Evolutionary conservation across 1,284 basidiomycete genomes (phyloP).

Genomic region (Puccinia horiana): DNA sequence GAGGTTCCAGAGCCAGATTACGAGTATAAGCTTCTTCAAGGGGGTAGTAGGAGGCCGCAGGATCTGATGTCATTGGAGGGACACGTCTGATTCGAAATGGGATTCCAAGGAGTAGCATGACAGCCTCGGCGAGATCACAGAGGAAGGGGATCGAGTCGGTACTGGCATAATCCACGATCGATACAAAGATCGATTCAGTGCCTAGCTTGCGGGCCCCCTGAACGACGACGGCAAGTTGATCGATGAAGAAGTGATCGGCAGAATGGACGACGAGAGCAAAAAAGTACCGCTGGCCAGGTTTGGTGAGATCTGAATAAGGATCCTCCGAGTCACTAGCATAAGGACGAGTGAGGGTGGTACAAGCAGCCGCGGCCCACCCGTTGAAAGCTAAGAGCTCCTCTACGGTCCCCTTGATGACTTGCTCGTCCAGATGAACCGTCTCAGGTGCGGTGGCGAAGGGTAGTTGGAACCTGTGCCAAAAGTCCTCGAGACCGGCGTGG

Average conservation of each 20-base stretch:
- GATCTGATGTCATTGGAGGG: slow-evolving; percentile 81
- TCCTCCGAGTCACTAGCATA: slow-evolving; percentile 84
- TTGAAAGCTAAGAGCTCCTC: slow-evolving; percentile 87
- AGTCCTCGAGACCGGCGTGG: slow-evolving; percentile 74
- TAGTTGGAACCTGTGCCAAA: slow-evolving; percentile 84
- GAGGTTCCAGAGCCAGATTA: slow-evolving; percentile 83
- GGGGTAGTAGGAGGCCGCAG: slow-evolving; percentile 83
- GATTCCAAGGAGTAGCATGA: slow-evolving; percentile 82
- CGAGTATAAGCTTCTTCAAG: slow-evolving; percentile 87
- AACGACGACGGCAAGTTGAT: slow-evolving; percentile 91
- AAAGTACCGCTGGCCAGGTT: slow-evolving; percentile 81
- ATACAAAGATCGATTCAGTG: slow-evolving; percentile 83
- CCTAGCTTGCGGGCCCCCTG: slow-evolving; percentile 86
- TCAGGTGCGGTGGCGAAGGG: slow-evolving; percentile 69
- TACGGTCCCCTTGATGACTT: slow-evolving; percentile 79
- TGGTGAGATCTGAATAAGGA: slow-evolving; percentile 80
- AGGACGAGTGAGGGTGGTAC: slow-evolving; percentile 81
- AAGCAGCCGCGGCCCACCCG: slow-evolving; percentile 98
- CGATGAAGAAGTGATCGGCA: slow-evolving; percentile 93
- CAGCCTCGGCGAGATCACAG: slow-evolving; percentile 85
- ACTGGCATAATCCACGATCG: slow-evolving; percentile 91
- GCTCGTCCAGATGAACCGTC: slow-evolving; percentile 80
- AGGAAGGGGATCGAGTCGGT: slow-evolving; percentile 88
- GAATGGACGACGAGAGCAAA: slow-evolving; percentile 90
- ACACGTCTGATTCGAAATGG: slow-evolving; percentile 85